Percentiles rank a stretch among this genome's conserved stretches.
Evolutionary conservation across 2,329 filamentous ascomycete genomes (phyloP).

Genomic region (Tolypocladium pustulatum): DNA sequence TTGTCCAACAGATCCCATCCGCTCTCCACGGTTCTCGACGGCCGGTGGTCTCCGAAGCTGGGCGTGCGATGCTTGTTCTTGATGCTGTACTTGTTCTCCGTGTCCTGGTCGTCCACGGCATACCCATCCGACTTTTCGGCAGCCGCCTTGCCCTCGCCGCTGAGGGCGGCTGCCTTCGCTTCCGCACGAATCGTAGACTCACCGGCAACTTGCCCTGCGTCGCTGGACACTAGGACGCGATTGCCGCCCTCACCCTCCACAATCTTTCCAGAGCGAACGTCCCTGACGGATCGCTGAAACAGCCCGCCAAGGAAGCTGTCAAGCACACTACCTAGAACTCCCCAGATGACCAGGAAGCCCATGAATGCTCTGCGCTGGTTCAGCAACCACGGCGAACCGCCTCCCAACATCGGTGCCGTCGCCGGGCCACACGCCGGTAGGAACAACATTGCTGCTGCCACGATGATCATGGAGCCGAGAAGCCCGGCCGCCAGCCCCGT

Average conservation of each 20-base stretch:
- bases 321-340: conserved; percentile 67
- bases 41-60: conserved; percentile 44
- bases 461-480: conserved; percentile 62
- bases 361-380: conserved; percentile 35
- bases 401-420: conserved; percentile 25
- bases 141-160: conserved; percentile 32
- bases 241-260: conserved; percentile 75
- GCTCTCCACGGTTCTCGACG: conserved; percentile 54
- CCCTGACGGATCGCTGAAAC: conserved; percentile 77
- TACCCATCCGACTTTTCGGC: conserved; percentile 23
- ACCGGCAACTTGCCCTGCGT: conserved; percentile 13
- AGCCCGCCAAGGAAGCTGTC: conserved; percentile 82
- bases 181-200: conserved; percentile 22
- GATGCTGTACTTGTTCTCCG: conserved; percentile 34
- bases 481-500: conserved; percentile 65
- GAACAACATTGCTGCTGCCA: conserved; percentile 53
- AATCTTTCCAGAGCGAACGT: conserved; percentile 74
- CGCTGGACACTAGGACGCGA: conserved; percentile 38
- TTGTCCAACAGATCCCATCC: conserved; percentile 76
- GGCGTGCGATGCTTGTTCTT: conserved; percentile 37
- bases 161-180: conserved; percentile 29
- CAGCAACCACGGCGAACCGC: conserved; percentile 37
- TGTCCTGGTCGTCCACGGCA: conserved; percentile 24
- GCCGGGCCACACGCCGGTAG: conserved; percentile 54
- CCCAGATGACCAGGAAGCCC: conserved; percentile 58